Base-by-base conservation (phyloP, 176 grass and related monocot species). In the Avena insularis region DNA sequence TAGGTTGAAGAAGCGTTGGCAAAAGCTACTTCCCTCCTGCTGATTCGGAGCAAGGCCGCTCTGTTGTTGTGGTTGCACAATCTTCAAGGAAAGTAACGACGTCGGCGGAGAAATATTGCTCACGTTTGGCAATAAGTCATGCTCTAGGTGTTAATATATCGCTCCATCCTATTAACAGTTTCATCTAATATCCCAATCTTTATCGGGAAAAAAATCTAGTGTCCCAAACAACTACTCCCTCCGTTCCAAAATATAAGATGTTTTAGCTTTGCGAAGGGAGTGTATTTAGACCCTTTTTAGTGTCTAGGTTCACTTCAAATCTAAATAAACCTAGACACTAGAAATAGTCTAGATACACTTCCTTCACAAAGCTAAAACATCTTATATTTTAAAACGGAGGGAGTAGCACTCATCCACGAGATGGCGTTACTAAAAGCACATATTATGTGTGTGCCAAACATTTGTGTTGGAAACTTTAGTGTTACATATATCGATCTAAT, bases 181-280 rank as follows among this genome's bases (percentile, higher is more conserved):
- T 73, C 67, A 25, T 43, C 81, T 83, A 73, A 73, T 73, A 46
- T 59, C 67, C 21, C n/a, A 73, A 61, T 59, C 64, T 43, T 8
- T 43, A 43, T 43, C 40, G 40, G 40, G 6, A 1, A 43, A 7
- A 43, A 43, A 6, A 43, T 43, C 6, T 43, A 43, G 6, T 43
- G 6, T 43, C 40, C 40, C 40, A 43, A 43, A 43, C 40, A 43
- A 43, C 43, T 1, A 23, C 23, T 23, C 23, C 23, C 23, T 23
- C 23, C 23, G 23, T 23, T 23, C 0, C 23, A 23, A 23, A 23
- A 23, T 23, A 23, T 23, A 23, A 23, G 23, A 23, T 23, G 23
- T 23, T 23, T 23, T 23, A 23, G 23, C 23, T 23, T 23, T 23
- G 23, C 0, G 23, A 23, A 23, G 23, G 23, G 23, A 23, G 23